phyloP scores from a whole-genome alignment of 805 yeast species.

The Gaillardinia entomophila region DNA sequence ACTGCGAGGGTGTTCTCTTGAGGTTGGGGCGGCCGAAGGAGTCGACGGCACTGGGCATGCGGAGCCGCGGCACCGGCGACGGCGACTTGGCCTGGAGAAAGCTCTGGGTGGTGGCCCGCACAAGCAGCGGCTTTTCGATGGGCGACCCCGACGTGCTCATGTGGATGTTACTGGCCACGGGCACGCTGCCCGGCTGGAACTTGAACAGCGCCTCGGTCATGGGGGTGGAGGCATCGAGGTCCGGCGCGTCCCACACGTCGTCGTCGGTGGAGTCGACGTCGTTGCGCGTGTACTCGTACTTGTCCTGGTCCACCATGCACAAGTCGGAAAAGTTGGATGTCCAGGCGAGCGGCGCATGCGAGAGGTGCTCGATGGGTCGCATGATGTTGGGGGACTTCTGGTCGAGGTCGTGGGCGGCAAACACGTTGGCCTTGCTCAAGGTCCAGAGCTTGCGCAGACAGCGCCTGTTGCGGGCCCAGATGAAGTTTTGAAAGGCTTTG shows the following conservation, averaged over 20 bases:
- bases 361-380: slow-evolving; percentile 44
- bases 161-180: slow-evolving; percentile 8
- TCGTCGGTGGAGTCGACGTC: not conserved
- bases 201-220: not conserved
- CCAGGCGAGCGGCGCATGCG: slow-evolving; percentile 55
- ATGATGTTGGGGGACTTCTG: slow-evolving; percentile 15
- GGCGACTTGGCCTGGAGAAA: slow-evolving; percentile 13
- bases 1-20: slow-evolving; percentile 27
- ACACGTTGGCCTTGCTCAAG: slow-evolving; percentile 34
- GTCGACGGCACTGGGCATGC: slow-evolving; percentile 1
- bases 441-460: slow-evolving; percentile 29
- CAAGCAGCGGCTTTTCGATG: slow-evolving; percentile 13
- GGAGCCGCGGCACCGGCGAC: slow-evolving; percentile 13
- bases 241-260: too few species aligned
- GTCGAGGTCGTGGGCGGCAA: slow-evolving; percentile 29
- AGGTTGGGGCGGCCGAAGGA: slow-evolving; percentile 20
- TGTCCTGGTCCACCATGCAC: slow-evolving; percentile 47
- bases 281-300: slow-evolving; percentile 27
- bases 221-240: not conserved
- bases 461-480: slow-evolving; percentile 29
- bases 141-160: slow-evolving; percentile 9
- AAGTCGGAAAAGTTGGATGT: slow-evolving; percentile 43
- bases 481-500: slow-evolving; percentile 36
- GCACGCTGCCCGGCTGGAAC: slow-evolving; percentile 3
- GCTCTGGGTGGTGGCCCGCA: slow-evolving; percentile 14